Conservation (phyloP, 2,329 filamentous ascomycete species). For the Macroventuria anomochaeta region DNA sequence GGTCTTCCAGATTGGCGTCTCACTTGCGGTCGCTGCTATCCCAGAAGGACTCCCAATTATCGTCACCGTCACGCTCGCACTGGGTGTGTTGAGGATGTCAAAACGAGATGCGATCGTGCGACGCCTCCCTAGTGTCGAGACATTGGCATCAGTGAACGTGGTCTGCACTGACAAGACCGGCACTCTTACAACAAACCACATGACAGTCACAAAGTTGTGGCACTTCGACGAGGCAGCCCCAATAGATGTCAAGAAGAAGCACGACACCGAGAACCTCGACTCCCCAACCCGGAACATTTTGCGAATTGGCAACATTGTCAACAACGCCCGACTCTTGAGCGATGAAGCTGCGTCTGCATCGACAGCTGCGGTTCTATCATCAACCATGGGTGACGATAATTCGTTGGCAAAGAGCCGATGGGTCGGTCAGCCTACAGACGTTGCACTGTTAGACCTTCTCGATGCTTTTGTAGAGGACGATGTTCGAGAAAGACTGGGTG, state of each 20-base stretch:
- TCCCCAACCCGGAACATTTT: constrained; percentile 80
- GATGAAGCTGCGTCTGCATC: constrained; percentile 73
- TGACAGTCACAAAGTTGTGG: constrained; percentile 98
- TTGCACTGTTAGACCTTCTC: constrained; percentile 92
- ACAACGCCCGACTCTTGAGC: constrained; percentile 84
- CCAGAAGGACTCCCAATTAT: constrained; percentile 97
- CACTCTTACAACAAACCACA: constrained; percentile 95
- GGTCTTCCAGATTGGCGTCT: constrained; percentile 97
- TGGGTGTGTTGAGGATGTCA: constrained; percentile 96
- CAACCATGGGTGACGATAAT: constrained; percentile 70
- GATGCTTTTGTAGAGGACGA: constrained; percentile 93
- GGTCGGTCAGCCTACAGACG: constrained; percentile 96
- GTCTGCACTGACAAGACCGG: constrained; percentile 98
- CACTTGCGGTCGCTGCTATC: constrained; percentile 93
- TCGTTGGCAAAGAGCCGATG: constrained; percentile 81
- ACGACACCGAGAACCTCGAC: constrained; percentile 64
- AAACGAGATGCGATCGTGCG: constrained; percentile 93
- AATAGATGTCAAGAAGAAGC: constrained; percentile 63
- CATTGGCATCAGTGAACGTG: constrained; percentile 97
- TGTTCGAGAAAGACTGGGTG: constrained; percentile 83
- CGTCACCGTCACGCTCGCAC: constrained; percentile 92
- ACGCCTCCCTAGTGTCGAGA: constrained; percentile 95
- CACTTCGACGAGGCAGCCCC: constrained; percentile 74
- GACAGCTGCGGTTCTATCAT: constrained; percentile 82
- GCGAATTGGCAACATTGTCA: constrained; percentile 93